These are phyloP conservation scores for Cyclostephanos tholiformis DNA, from an alignment of 108 stramenopile species.

Conservation along the genomic window DNA sequence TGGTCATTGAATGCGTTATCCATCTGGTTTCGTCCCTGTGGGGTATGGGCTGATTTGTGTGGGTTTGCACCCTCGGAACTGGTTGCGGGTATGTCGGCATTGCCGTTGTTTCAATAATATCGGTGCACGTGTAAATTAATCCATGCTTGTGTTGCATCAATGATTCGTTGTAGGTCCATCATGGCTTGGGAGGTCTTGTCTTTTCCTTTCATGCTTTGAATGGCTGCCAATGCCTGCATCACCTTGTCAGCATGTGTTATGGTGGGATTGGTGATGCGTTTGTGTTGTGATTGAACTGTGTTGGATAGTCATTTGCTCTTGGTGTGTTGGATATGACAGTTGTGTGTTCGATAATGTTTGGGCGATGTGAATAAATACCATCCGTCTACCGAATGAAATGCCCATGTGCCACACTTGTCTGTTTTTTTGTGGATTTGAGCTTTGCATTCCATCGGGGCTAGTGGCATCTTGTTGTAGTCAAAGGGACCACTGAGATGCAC, in stretches of 20 bases:
- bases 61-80: no score
- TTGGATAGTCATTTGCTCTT: neutral
- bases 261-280: constrained; percentile 20
- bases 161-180: neutral
- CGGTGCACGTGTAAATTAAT: no score
- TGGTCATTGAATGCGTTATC: no score
- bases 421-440: constrained; percentile 41
- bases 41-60: no score
- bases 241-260: constrained; percentile 19
- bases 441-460: constrained; percentile 41
- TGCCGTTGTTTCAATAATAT: no score
- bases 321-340: constrained; percentile 11
- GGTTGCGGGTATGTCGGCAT: no score
- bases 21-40: no score
- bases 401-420: constrained; percentile 30
- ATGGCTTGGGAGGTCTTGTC: neutral
- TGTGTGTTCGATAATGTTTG: constrained; percentile 9
- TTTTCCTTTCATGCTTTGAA: neutral
- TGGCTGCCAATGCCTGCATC: constrained; percentile 10
- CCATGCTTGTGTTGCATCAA: neutral
- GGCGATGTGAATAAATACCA: no score
- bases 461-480: constrained; percentile 62
- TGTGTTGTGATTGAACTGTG: constrained; percentile 20
- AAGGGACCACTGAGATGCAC: constrained; percentile 24
- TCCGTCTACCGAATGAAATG: constrained; percentile 30